Percentiles rank a stretch among this genome's conserved stretches.
Evolutionary conservation across 768 basidiomycete species (phyloP).

Genomic region (Pisolithus microcarpus): DNA sequence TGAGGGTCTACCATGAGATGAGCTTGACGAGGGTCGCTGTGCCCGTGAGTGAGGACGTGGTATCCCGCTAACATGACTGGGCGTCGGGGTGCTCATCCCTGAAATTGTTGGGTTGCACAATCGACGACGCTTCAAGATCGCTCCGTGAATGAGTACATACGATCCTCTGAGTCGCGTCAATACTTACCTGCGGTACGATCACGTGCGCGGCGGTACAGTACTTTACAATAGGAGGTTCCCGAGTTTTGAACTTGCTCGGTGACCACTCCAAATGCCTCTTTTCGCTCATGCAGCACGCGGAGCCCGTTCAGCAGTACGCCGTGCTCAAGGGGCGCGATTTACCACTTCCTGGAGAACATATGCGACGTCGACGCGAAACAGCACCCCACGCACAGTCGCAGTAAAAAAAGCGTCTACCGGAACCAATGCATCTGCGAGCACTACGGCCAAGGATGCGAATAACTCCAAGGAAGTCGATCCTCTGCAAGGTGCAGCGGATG

Average conservation of each 20-base stretch:
- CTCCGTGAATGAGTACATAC: too few species aligned
- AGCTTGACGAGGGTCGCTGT: constrained; percentile 30
- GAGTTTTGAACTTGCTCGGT: neutral
- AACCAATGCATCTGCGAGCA: constrained; percentile 26
- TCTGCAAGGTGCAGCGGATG: constrained; percentile 16
- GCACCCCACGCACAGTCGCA: constrained; percentile 17
- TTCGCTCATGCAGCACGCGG: constrained; percentile 7
- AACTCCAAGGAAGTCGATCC: constrained; percentile 15
- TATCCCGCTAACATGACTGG: constrained; percentile 1
- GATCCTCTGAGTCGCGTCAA: too few species aligned
- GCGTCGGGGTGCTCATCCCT: constrained; percentile 19
- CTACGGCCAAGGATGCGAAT: constrained; percentile 17
- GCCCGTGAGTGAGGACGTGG: constrained; percentile 18
- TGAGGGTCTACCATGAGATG: constrained; percentile 31
- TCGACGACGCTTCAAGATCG: too few species aligned
- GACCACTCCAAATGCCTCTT: constrained; percentile 12
- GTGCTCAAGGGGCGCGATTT: neutral
- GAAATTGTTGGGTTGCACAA: too few species aligned
- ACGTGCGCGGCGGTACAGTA: neutral
- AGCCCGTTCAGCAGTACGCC: constrained; percentile 7
- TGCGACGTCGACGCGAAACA: constrained; percentile 18
- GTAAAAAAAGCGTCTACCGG: constrained; percentile 13
- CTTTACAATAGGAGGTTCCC: too few species aligned
- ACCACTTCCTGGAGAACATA: constrained; percentile 9
- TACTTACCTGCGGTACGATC: neutral